A percentile compares a stretch with the other conserved stretches of the same genome.
These are phyloP conservation scores for Mycena sp. DNA, from an alignment of 1,284 basidiomycete species.

Conservation along the genomic window DNA sequence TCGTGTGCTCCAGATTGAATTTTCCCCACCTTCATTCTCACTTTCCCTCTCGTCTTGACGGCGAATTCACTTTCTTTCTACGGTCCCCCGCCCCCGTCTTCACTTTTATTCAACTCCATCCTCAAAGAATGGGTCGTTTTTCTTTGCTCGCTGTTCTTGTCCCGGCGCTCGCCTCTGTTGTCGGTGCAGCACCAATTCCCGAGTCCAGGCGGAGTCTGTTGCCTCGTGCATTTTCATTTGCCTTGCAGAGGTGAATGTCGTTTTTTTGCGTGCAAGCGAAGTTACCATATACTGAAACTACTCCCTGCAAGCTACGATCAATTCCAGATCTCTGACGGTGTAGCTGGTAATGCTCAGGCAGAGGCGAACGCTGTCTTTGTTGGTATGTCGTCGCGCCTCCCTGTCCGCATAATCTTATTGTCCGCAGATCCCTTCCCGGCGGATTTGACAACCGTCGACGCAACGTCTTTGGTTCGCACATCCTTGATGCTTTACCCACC, in stretches of 20 bases:
- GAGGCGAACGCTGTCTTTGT: constrained; percentile 55
- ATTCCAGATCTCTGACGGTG: constrained; percentile 58
- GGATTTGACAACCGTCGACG: constrained; percentile 46
- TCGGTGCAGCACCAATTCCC: constrained; percentile 30
- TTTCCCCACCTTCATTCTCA: constrained; percentile 12
- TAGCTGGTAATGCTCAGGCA: constrained; percentile 50
- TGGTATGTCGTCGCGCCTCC: neutral
- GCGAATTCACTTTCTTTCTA: constrained; percentile 32
- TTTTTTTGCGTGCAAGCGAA: neutral
- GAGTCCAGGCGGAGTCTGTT: too few species aligned
- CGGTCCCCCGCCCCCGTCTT: constrained; percentile 23
- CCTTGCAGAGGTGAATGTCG: constrained; percentile 32
- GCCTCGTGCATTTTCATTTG: constrained; percentile 30
- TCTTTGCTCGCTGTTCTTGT: constrained; percentile 35
- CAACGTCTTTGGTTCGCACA: constrained; percentile 26
- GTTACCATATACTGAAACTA: neutral
- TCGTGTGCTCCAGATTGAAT: constrained; percentile 16
- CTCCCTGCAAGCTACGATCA: constrained; percentile 43
- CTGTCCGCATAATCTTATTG: constrained; percentile 16
- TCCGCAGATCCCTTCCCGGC: constrained; percentile 46
- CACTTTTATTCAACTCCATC: constrained; percentile 3
- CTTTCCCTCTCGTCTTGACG: constrained; percentile 36
- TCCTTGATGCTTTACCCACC: neutral
- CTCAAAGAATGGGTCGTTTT: constrained; percentile 37
- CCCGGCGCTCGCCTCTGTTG: constrained; percentile 31